Conservation (phyloP, 176 grass and related monocot species). For the Hyparrhenia diplandra region DNA sequence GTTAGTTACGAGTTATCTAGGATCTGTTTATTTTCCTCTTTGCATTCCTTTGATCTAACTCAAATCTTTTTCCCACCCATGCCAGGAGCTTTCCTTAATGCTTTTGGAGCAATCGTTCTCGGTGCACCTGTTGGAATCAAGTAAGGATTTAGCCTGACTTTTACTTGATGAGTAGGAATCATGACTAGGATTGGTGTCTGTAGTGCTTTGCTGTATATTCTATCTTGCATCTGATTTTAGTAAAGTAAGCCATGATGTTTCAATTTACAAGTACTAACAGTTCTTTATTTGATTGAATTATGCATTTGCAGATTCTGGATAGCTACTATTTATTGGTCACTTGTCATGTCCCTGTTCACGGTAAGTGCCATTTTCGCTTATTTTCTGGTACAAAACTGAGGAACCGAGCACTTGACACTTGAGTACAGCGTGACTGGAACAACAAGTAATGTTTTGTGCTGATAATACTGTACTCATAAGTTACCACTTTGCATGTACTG, state of each 20-base stretch:
- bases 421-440: background rate
- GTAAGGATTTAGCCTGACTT: slow-evolving; percentile 24
- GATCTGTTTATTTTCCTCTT: background rate
- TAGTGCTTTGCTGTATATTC: background rate
- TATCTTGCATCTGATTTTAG: background rate
- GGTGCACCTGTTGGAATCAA: slow-evolving; percentile 77
- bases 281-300: slow-evolving; percentile 13
- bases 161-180: background rate
- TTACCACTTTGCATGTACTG: background rate
- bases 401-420: background rate
- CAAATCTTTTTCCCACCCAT: background rate
- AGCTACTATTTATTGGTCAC: slow-evolving; percentile 78
- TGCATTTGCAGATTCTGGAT: slow-evolving; percentile 56
- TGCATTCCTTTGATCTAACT: slow-evolving; percentile 18
- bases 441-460: background rate
- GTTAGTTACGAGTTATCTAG: background rate
- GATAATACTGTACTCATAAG: background rate
- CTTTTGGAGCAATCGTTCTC: slow-evolving; percentile 91
- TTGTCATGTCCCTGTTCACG: slow-evolving; percentile 79
- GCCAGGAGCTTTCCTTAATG: slow-evolving; percentile 79
- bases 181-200: background rate
- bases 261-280: background rate
- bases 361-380: slow-evolving; percentile 40
- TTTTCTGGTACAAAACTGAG: slow-evolving; percentile 6
- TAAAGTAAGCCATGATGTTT: background rate